Conservation (phyloP, 75 land plant species). For the Chamaecyparis obtusa region DNA sequence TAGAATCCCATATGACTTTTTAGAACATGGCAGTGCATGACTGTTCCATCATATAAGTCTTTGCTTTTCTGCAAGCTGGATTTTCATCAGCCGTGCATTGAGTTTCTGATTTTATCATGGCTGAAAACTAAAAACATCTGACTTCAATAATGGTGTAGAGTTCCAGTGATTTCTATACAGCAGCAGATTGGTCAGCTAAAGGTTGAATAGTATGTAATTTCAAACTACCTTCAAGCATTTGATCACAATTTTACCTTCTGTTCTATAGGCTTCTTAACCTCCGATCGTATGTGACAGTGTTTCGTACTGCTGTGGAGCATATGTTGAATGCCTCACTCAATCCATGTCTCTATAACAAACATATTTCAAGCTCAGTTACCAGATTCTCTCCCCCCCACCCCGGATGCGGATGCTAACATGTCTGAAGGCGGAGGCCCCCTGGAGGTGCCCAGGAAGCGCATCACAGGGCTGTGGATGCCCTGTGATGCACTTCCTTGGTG, state of each 20-base stretch:
- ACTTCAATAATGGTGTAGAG: background rate
- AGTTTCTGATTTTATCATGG: background rate
- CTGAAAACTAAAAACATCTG: background rate
- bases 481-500: too few species aligned
- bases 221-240: background rate
- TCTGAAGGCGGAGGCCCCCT: too few species aligned
- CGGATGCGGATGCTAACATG: too few species aligned
- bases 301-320: background rate
- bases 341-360: background rate
- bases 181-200: background rate
- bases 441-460: too few species aligned
- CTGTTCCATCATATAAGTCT: background rate
- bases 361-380: background rate
- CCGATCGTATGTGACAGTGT: background rate
- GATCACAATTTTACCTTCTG: background rate
- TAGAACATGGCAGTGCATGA: background rate
- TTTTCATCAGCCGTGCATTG: background rate
- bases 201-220: background rate
- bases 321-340: background rate
- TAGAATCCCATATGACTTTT: background rate
- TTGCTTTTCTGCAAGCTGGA: background rate
- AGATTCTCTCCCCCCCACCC: too few species aligned
- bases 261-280: background rate
- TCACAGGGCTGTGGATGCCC: too few species aligned
- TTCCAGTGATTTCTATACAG: background rate